Percentiles rank a stretch among this genome's conserved stretches.
Evolutionary conservation across 768 basidiomycete genomes (phyloP).

Genomic region (Tulasnella sp.): DNA sequence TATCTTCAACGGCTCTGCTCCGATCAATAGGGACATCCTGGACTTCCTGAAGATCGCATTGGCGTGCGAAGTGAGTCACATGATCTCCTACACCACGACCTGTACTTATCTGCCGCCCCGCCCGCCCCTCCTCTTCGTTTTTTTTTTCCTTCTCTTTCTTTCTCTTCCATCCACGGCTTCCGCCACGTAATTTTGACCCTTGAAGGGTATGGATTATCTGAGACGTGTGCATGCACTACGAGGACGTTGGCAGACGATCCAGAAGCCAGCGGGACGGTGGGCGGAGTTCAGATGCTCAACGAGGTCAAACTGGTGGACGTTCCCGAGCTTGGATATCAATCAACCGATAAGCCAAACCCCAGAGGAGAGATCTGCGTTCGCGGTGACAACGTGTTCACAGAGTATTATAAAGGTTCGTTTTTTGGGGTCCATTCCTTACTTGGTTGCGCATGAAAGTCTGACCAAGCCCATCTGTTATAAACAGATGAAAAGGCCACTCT

Average conservation of each 20-base stretch:
- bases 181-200: not conserved
- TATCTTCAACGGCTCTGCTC: conserved; percentile 74
- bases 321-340: conserved; percentile 74
- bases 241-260: conserved; percentile 30
- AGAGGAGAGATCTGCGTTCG: conserved; percentile 77
- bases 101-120: not conserved
- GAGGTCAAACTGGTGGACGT: conserved; percentile 89
- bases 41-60: too few relatives aligned
- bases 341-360: conserved; percentile 78
- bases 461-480: conserved; percentile 21
- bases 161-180: not conserved
- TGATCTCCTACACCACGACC: conserved; percentile 27
- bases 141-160: not conserved
- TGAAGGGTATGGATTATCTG: conserved; percentile 5
- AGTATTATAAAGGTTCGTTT: conserved; percentile 65
- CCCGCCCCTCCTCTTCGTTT: conserved; percentile 32
- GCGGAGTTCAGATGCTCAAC: conserved; percentile 59
- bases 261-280: conserved; percentile 62
- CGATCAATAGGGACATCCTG: conserved; percentile 72
- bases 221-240: not conserved
- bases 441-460: not conserved
- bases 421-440: not conserved
- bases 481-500: conserved; percentile 75
- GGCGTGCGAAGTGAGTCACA: conserved; percentile 64
- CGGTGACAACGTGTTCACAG: conserved; percentile 48